These are phyloP conservation scores for Malus fusca DNA, from an alignment of 306 rosid genomes.

Conservation along the genomic window DNA sequence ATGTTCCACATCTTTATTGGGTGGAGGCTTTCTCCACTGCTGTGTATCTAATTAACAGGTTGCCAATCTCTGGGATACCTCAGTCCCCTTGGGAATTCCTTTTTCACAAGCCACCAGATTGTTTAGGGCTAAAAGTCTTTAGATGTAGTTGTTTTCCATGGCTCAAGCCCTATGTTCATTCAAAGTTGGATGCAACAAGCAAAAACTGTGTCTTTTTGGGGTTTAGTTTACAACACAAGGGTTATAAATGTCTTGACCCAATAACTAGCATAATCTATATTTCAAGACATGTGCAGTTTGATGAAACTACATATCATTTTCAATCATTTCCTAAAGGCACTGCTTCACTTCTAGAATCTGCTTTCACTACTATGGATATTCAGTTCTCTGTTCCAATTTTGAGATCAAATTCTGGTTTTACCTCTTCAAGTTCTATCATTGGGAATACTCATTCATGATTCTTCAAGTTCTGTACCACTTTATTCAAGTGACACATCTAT, in stretches of 20 bases:
- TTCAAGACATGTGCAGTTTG: neutral
- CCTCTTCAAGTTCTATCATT: no score
- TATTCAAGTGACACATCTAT: no score
- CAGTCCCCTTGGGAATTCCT: neutral
- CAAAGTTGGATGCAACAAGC: no score
- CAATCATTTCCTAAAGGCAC: no score
- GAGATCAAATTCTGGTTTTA: no score
- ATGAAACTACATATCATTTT: no score
- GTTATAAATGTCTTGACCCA: neutral
- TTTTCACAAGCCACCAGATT: neutral
- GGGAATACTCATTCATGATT: no score
- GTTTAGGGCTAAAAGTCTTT: neutral
- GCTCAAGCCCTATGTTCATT: no score
- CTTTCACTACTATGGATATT: no score
- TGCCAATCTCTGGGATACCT: neutral
- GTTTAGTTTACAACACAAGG: neutral
- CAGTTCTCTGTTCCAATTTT: no score
- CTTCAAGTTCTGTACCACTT: rapidly evolving
- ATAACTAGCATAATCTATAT: neutral
- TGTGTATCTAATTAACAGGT: neutral
- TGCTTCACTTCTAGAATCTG: neutral
- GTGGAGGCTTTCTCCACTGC: neutral
- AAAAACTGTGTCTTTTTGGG: neutral
- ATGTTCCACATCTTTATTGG: neutral
- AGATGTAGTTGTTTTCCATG: neutral